Percentiles rank a stretch among this genome's conserved stretches.
phyloP scores from a whole-genome alignment of 2,329 filamentous ascomycete genomes.

The Phoma sp. region DNA sequence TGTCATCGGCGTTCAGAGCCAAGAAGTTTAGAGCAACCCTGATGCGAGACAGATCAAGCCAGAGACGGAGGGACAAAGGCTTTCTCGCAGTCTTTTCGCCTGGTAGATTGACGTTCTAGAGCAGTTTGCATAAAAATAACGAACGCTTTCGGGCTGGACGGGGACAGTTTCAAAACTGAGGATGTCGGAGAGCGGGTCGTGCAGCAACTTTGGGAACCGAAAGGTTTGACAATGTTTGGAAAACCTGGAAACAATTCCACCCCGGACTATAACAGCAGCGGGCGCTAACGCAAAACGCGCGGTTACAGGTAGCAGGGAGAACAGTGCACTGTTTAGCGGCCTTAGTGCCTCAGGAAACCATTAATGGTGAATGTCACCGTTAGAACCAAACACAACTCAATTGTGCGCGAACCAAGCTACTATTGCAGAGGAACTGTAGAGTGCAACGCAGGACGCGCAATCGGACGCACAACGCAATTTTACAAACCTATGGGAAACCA shows the following conservation, averaged over 20 bases:
- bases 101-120: conserved; percentile 28
- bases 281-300: conserved; percentile 43
- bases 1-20: conserved; percentile 35
- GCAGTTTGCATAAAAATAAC: conserved; percentile 35
- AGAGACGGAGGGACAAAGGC: conserved; percentile 37
- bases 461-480: conserved; percentile 6
- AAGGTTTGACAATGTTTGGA: conserved; percentile 48
- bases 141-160: conserved; percentile 35
- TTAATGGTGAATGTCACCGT: conserved; percentile 7
- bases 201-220: conserved; percentile 45
- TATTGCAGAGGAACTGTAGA: neutral
- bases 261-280: conserved; percentile 39
- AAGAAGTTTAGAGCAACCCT: conserved; percentile 48
- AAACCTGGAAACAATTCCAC: conserved; percentile 46
- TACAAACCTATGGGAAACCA: conserved; percentile 24
- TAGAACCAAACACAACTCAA: conserved; percentile 5
- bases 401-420: neutral
- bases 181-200: conserved; percentile 44
- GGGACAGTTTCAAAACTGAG: conserved; percentile 50
- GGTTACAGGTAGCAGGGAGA: conserved; percentile 36
- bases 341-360: conserved; percentile 12
- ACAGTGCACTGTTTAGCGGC: conserved; percentile 35
- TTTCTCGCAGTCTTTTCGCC: conserved; percentile 37
- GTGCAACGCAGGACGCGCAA: conserved; percentile 26
- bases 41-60: conserved; percentile 47